Conservation (phyloP, 495 filamentous ascomycete species). For the Articulospora tetracladia region DNA sequence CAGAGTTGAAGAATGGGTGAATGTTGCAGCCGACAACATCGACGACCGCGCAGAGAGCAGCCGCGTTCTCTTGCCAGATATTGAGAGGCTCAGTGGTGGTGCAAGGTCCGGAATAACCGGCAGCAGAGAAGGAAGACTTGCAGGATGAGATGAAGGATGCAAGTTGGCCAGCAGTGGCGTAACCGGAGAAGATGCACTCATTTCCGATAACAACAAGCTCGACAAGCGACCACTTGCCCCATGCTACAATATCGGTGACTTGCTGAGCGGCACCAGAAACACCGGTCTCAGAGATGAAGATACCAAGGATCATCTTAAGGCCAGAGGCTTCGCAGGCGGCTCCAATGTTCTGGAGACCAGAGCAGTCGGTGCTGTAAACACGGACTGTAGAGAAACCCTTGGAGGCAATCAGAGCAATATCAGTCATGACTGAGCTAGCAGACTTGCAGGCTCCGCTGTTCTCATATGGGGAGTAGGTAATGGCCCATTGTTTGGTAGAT, state of each 20-base stretch:
- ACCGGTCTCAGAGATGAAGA: constrained; percentile 70
- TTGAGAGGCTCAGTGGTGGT: constrained; percentile 86
- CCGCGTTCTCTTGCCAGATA: constrained; percentile 54
- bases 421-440: constrained; percentile 50
- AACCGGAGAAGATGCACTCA: constrained; percentile 76
- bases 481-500: constrained; percentile 63
- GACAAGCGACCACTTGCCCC: constrained; percentile 73
- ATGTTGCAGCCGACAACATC: constrained; percentile 82
- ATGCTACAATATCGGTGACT: constrained; percentile 64
- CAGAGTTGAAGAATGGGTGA: constrained; percentile 89
- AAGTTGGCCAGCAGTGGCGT: constrained; percentile 56
- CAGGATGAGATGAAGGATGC: constrained; percentile 59
- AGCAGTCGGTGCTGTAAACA: constrained; percentile 91
- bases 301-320: constrained; percentile 76
- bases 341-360: constrained; percentile 70
- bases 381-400: constrained; percentile 81
- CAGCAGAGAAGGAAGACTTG: constrained; percentile 43
- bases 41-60: constrained; percentile 62
- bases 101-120: constrained; percentile 70
- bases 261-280: constrained; percentile 56
- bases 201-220: constrained; percentile 84
- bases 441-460: constrained; percentile 61
- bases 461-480: constrained; percentile 88
- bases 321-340: constrained; percentile 54
- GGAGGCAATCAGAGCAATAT: constrained; percentile 63